Conservation (phyloP, 768 basidiomycete genomes). For the Auriscalpium orientale region DNA sequence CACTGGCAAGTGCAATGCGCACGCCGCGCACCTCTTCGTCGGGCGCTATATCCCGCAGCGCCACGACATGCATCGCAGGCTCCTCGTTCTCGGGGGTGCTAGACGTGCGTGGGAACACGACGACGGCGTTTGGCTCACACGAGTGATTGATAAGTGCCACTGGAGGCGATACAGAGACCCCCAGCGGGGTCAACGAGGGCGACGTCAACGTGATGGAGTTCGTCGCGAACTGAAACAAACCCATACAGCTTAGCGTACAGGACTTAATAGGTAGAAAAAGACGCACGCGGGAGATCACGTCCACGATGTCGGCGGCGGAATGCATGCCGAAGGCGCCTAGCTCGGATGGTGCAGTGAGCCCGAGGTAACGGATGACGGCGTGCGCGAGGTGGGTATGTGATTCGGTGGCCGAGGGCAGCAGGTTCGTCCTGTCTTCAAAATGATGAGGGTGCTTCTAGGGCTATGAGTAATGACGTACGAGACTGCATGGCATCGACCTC, state of each 20-base stretch:
- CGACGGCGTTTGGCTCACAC: slow-evolving; percentile 79
- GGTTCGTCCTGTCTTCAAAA: slow-evolving; percentile 46
- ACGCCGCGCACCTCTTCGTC: slow-evolving; percentile 60
- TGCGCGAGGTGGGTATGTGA: slow-evolving; percentile 66
- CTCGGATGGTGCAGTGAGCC: slow-evolving; percentile 49
- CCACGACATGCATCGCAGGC: slow-evolving; percentile 65
- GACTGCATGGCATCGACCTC: slow-evolving; percentile 70
- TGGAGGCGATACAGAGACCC: slow-evolving; percentile 74
- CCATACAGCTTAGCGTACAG: no score
- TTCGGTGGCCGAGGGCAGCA: slow-evolving; percentile 42
- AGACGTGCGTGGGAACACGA: slow-evolving; percentile 74
- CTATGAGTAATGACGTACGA: slow-evolving; percentile 41
- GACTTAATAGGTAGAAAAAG: neutral
- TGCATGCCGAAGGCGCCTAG: slow-evolving; percentile 49
- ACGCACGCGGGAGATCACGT: slow-evolving; percentile 64
- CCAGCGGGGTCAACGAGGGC: slow-evolving; percentile 71
- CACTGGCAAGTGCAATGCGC: neutral
- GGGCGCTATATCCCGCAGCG: slow-evolving; percentile 51
- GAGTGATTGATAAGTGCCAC: slow-evolving; percentile 84
- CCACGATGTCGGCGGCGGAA: slow-evolving; percentile 57
- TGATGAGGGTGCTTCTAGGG: neutral
- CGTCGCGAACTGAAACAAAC: slow-evolving; percentile 61
- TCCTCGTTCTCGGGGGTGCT: slow-evolving; percentile 32
- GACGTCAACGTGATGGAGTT: slow-evolving; percentile 87
- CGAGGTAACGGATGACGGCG: slow-evolving; percentile 64